Conservation (phyloP, 331 rosid species). For the Phaseolus coccineus region DNA sequence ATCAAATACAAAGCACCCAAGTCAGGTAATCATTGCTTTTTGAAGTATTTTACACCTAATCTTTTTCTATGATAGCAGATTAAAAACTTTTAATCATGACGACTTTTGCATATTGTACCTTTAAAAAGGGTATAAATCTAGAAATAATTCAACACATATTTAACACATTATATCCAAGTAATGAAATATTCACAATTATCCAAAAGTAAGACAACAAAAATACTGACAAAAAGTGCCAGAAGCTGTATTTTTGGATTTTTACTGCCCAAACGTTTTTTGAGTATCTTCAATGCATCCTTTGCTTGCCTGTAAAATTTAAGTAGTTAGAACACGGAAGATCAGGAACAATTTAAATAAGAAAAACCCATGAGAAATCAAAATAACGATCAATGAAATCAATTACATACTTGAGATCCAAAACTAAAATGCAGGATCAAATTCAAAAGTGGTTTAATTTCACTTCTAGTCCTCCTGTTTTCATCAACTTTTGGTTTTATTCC, state of each 20-base stretch:
- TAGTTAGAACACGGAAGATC: constrained; percentile 28
- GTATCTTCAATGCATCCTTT: constrained; percentile 92
- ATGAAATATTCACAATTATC: constrained; percentile 30
- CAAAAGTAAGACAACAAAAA: constrained; percentile 38
- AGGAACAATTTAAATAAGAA: constrained; percentile 23
- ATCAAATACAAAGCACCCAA: constrained; percentile 40
- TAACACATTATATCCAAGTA: constrained; percentile 23
- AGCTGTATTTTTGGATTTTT: constrained; percentile 88
- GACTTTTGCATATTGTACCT: constrained; percentile 1
- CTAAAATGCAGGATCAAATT: constrained; percentile 36
- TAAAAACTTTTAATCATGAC: constrained; percentile 23
- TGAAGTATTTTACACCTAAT: constrained; percentile 19
- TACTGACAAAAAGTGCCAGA: constrained; percentile 89
- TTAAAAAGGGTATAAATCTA: background rate
- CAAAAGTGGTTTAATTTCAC: background rate
- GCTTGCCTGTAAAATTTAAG: constrained; percentile 78
- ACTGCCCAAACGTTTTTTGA: constrained; percentile 87
- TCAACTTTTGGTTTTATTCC: too few relatives aligned
- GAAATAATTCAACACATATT: constrained; percentile 22
- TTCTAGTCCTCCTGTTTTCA: too few relatives aligned
- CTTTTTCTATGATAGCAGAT: constrained; percentile 34
- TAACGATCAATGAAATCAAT: background rate
- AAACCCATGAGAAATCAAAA: constrained; percentile 4
- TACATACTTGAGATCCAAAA: constrained; percentile 38
- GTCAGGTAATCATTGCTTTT: constrained; percentile 37